A percentile compares a stretch with the other conserved stretches of the same genome.
Conservation (phyloP, 169 alveolate species). For the Plasmodium gonderi region DNA sequence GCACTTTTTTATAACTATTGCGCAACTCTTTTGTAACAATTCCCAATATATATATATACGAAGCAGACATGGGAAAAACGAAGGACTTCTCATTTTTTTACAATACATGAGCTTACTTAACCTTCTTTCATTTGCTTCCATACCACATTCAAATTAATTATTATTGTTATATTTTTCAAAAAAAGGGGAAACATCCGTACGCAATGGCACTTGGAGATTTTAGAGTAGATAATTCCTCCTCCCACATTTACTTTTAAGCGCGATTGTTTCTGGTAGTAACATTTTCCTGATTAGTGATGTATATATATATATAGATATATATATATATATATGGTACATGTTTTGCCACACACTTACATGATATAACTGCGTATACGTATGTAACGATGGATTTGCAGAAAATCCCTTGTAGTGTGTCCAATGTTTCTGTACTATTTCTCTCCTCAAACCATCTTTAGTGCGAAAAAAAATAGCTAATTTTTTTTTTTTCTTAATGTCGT, state of each 20-base stretch:
- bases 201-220: too few relatives aligned
- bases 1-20: not conserved
- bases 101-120: not conserved
- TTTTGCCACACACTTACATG: too few relatives aligned
- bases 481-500: not conserved
- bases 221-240: too few relatives aligned
- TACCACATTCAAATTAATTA: not conserved
- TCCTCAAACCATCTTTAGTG: not conserved
- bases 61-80: not conserved
- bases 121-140: not conserved
- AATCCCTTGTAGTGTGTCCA: too few relatives aligned
- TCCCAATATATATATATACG: not conserved
- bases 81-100: not conserved
- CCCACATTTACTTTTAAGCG: too few relatives aligned
- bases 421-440: too few relatives aligned
- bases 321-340: too few relatives aligned
- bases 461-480: not conserved
- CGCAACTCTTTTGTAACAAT: not conserved
- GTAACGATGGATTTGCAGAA: too few relatives aligned
- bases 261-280: too few relatives aligned
- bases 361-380: too few relatives aligned
- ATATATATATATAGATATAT: too few relatives aligned
- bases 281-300: too few relatives aligned
- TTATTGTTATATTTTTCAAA: not conserved
- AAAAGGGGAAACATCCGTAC: not conserved